Percentiles rank a stretch among this genome's conserved stretches.
phyloP scores from a whole-genome alignment of 1,139 yeast species.

The Debaryomyces sp. region DNA sequence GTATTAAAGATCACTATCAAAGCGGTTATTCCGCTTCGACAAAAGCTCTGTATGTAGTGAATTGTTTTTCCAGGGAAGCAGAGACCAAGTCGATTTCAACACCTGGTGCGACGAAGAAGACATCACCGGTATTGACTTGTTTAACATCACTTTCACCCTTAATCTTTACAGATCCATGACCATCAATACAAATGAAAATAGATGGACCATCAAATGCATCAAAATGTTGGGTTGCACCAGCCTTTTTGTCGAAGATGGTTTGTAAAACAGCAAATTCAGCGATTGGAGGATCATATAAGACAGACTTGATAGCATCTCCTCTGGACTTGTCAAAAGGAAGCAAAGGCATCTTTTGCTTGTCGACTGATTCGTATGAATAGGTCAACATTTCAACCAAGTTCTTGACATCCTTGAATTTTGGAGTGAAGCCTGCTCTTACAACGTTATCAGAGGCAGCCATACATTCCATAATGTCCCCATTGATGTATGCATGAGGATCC shows the following conservation, averaged over 20 bases:
- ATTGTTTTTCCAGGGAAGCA: slow-evolving; percentile 45
- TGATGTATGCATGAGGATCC: slow-evolving; percentile 97
- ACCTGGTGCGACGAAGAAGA: slow-evolving; percentile 83
- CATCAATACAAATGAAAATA: slow-evolving; percentile 80
- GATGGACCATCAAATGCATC: slow-evolving; percentile 84
- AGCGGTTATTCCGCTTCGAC: slow-evolving; percentile 53
- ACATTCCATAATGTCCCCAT: slow-evolving; percentile 97
- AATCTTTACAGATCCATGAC: slow-evolving; percentile 61
- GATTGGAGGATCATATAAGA: slow-evolving; percentile 91
- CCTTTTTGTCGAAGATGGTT: slow-evolving; percentile 52
- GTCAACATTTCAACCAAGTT: slow-evolving; percentile 90
- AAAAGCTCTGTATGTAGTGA: slow-evolving; percentile 85
- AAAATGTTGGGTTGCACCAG: slow-evolving; percentile 43
- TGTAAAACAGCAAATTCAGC: slow-evolving; percentile 93
- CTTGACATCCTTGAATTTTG: slow-evolving; percentile 93
- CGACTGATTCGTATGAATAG: slow-evolving; percentile 84
- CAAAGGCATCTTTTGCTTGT: slow-evolving; percentile 88
- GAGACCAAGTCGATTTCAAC: slow-evolving; percentile 64
- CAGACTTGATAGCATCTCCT: slow-evolving; percentile 65
- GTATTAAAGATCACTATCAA: slow-evolving; percentile 18
- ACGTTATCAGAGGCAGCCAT: slow-evolving; percentile 99
- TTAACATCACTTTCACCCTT: slow-evolving; percentile 43
- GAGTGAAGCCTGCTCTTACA: slow-evolving; percentile 97
- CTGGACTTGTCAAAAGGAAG: slow-evolving; percentile 60
- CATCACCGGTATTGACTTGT: slow-evolving; percentile 62